phyloP scores from a whole-genome alignment of 495 filamentous ascomycete genomes.

The Hypoxylon rickii region DNA sequence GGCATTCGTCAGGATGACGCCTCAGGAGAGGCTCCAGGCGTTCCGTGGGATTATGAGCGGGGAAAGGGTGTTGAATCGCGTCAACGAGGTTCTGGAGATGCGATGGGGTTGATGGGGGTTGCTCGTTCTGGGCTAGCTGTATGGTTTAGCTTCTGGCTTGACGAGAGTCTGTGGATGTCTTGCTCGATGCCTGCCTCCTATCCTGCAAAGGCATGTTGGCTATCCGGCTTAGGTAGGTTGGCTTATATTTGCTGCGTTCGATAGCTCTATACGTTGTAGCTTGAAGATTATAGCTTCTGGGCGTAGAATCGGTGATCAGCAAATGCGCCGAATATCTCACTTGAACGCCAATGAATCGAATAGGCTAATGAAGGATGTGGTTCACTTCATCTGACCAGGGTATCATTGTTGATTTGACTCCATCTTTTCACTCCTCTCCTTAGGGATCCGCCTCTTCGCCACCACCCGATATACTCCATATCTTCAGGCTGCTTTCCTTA shows the following conservation, averaged over 20 bases:
- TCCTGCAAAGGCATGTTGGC: slow-evolving; percentile 2
- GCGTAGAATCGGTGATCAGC: no score
- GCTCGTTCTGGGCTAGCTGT: no score
- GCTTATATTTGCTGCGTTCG: slow-evolving; percentile 1
- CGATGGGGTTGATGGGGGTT: slow-evolving; percentile 35
- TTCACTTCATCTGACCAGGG: no score
- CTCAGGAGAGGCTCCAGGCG: slow-evolving; percentile 45
- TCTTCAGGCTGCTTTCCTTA: slow-evolving; percentile 65
- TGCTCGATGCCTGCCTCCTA: no score
- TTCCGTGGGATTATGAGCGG: slow-evolving; percentile 59
- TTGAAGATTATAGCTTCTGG: no score
- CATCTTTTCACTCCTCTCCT: neutral
- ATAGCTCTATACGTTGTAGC: slow-evolving; percentile 6
- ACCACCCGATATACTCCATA: slow-evolving; percentile 58
- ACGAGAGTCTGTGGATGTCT: no score
- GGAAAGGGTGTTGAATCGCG: slow-evolving; percentile 54
- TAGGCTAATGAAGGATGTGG: no score
- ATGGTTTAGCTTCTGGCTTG: no score
- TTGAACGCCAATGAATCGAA: no score
- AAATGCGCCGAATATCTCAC: no score
- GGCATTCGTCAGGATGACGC: slow-evolving; percentile 61
- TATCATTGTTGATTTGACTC: neutral
- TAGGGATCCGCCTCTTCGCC: slow-evolving; percentile 1
- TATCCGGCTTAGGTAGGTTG: neutral
- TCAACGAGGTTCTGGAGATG: slow-evolving; percentile 45